phyloP scores from a whole-genome alignment of 805 yeast genomes.

The Candida railenensis region DNA sequence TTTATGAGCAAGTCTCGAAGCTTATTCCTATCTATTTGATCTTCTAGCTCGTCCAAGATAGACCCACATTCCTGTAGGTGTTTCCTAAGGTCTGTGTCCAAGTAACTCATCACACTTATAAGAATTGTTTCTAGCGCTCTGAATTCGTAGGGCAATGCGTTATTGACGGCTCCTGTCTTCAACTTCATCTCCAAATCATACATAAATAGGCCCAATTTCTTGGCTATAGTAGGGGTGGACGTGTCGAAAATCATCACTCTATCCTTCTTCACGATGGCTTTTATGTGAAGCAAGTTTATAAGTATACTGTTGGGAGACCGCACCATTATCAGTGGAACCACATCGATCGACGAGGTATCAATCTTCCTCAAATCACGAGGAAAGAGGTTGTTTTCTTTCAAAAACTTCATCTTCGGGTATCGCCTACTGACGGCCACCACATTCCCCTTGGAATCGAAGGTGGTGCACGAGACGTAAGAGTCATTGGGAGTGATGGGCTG shows the following conservation, averaged over 20 bases:
- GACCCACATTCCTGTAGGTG: constrained; percentile 59
- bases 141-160: constrained; percentile 59
- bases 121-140: constrained; percentile 80
- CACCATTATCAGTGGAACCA: constrained; percentile 86
- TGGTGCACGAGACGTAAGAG: constrained; percentile 71
- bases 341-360: constrained; percentile 70
- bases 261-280: constrained; percentile 83
- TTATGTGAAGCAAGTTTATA: constrained; percentile 80
- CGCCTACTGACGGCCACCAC: constrained; percentile 68
- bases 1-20: constrained; percentile 70
- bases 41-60: constrained; percentile 70
- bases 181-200: constrained; percentile 81
- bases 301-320: constrained; percentile 71
- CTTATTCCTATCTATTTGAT: constrained; percentile 72
- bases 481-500: constrained; percentile 50
- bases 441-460: constrained; percentile 69
- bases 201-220: constrained; percentile 71
- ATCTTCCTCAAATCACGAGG: constrained; percentile 88
- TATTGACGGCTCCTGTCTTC: constrained; percentile 27
- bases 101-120: constrained; percentile 72
- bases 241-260: constrained; percentile 83
- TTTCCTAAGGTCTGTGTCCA: constrained; percentile 71
- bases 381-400: constrained; percentile 67
- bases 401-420: constrained; percentile 69
- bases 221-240: constrained; percentile 62